Conservation (phyloP, 352 stramenopile genomes). For the Achlya hypogyna region DNA sequence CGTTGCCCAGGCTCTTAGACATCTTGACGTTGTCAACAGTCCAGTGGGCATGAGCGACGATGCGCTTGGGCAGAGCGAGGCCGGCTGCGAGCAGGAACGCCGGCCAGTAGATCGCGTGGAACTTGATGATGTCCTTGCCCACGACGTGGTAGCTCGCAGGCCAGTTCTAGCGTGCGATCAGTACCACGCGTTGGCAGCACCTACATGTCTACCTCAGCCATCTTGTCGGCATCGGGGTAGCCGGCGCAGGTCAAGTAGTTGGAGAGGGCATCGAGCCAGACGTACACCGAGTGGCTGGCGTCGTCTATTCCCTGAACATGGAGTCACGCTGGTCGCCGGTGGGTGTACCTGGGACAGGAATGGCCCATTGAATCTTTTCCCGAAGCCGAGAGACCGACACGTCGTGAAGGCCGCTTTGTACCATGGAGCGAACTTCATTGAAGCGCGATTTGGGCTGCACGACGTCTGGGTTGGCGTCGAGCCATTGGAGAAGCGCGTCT, state of each 20-base stretch:
- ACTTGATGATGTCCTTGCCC: slow-evolving; percentile 99
- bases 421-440: slow-evolving; percentile 88
- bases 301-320: slow-evolving; percentile 25
- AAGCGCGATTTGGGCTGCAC: slow-evolving; percentile 84
- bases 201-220: slow-evolving; percentile 10
- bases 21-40: slow-evolving; percentile 98
- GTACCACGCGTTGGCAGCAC: neutral
- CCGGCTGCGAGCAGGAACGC: slow-evolving; percentile 91
- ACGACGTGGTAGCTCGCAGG: slow-evolving; percentile 87
- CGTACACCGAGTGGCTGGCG: slow-evolving; percentile 94
- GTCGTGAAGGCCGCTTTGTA: slow-evolving; percentile 89
- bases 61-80: slow-evolving; percentile 86
- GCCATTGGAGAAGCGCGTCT: slow-evolving; percentile 86
- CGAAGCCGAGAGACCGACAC: slow-evolving; percentile 95
- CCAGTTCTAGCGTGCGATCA: slow-evolving; percentile 29
- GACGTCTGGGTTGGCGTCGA: slow-evolving; percentile 79
- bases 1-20: slow-evolving; percentile 98
- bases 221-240: slow-evolving; percentile 60
- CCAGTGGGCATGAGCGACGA: slow-evolving; percentile 98
- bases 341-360: slow-evolving; percentile 79
- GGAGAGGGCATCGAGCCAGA: slow-evolving; percentile 98
- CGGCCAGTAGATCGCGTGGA: slow-evolving; percentile 98
- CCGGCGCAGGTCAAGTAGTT: slow-evolving; percentile 97
- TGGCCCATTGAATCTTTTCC: slow-evolving; percentile 94
- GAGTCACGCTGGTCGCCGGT: neutral